Evolutionary conservation across 257 asterid species (phyloP).

Genomic region (Nicotiana sylvestris): DNA sequence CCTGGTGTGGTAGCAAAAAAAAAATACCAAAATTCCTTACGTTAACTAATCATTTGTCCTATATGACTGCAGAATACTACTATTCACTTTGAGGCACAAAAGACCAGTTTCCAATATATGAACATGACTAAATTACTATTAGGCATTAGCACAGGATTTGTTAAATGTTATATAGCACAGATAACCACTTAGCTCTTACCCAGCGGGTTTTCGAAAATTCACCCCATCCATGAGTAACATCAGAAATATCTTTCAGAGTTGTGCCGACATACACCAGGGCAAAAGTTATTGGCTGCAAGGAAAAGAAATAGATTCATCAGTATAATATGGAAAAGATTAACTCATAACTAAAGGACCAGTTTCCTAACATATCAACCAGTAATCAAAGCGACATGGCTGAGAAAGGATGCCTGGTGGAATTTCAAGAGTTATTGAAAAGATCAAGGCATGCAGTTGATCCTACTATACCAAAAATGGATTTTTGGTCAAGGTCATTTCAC

Average conservation of each 20-base stretch:
- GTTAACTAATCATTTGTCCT: neutral
- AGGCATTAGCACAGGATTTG: neutral
- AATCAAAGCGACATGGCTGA: neutral
- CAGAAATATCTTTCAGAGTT: constrained; percentile 93
- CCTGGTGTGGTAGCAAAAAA: neutral
- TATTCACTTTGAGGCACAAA: neutral
- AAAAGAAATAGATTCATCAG: constrained; percentile 12
- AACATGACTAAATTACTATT: neutral
- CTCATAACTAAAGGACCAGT: neutral
- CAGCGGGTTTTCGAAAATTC: constrained; percentile 84
- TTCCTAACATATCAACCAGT: neutral
- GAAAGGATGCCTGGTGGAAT: neutral
- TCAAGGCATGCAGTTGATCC: neutral
- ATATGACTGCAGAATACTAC: neutral
- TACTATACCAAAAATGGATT: neutral
- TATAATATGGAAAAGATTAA: neutral
- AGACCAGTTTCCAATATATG: neutral
- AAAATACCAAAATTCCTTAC: neutral
- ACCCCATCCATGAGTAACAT: constrained; percentile 95
- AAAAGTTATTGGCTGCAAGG: constrained; percentile 84
- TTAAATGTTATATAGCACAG: neutral
- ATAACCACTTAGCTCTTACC: constrained; percentile 40
- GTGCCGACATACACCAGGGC: constrained; percentile 96
- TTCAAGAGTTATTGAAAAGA: neutral
- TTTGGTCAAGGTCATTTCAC: neutral